Conservation (phyloP, 495 filamentous ascomycete species). For the Tuber magnatum region DNA sequence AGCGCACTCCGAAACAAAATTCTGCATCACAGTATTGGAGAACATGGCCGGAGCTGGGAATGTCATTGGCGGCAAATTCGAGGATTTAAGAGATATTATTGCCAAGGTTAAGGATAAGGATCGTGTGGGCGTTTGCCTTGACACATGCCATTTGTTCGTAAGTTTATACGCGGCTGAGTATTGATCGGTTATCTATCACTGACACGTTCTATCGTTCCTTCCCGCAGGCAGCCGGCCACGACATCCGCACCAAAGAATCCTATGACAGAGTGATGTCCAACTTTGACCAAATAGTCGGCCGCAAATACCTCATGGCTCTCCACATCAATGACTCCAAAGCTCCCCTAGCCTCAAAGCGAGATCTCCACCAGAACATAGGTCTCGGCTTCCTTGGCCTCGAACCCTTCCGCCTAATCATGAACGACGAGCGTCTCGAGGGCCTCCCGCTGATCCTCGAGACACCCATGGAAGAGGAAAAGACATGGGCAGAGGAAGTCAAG, state of each 20-base stretch:
- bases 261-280: conserved; percentile 64
- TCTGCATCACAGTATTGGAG: conserved; percentile 77
- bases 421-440: conserved; percentile 65
- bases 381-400: conserved; percentile 83
- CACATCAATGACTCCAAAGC: conserved; percentile 94
- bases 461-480: conserved; percentile 70
- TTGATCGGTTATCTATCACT: neutral
- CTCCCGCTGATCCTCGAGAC: conserved; percentile 93
- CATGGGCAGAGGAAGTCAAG: conserved; percentile 84
- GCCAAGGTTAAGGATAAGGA: conserved; percentile 66
- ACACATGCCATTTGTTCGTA: conserved; percentile 88
- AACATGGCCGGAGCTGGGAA: conserved; percentile 84
- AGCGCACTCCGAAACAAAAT: conserved; percentile 65
- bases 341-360: conserved; percentile 65
- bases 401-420: conserved; percentile 86
- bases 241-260: conserved; percentile 66
- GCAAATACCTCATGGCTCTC: conserved; percentile 71
- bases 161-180: neutral
- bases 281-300: conserved; percentile 74
- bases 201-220: neutral
- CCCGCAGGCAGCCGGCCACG: conserved; percentile 68
- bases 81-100: conserved; percentile 80
- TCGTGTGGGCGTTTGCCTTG: conserved; percentile 90
- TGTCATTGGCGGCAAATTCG: conserved; percentile 75
- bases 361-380: conserved; percentile 91